These are phyloP conservation scores for Xylariaceae sp. DNA, from an alignment of 2,329 filamentous ascomycete genomes.

Conservation along the genomic window DNA sequence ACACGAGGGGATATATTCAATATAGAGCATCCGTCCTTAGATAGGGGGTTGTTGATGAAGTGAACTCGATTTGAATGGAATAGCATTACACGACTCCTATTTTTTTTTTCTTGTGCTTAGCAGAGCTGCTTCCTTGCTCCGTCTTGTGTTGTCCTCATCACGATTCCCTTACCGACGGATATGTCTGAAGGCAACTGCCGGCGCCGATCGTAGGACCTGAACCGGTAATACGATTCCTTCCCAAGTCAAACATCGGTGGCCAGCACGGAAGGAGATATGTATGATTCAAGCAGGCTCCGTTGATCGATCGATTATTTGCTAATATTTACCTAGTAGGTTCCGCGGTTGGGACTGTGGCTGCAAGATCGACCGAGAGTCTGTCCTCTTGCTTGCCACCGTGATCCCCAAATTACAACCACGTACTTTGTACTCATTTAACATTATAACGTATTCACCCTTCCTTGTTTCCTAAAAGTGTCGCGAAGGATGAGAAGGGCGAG, in stretches of 20 bases:
- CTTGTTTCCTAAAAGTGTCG: background rate
- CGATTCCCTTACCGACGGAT: background rate
- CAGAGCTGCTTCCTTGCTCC: constrained; percentile 5
- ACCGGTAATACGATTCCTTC: background rate
- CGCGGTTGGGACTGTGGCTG: background rate
- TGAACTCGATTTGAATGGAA: background rate
- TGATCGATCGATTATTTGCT: background rate
- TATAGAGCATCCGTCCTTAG: background rate
- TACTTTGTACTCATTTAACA: constrained; percentile 7
- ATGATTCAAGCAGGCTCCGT: background rate
- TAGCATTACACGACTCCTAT: background rate
- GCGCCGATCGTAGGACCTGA: background rate
- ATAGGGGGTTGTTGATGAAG: background rate
- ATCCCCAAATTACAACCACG: constrained; percentile 10
- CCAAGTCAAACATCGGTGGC: background rate
- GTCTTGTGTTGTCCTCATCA: background rate
- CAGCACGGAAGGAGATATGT: background rate
- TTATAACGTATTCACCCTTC: constrained; percentile 13
- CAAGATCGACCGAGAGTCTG: background rate
- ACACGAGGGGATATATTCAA: background rate
- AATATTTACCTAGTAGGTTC: background rate
- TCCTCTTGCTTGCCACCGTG: background rate
- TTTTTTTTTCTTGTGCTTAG: background rate
- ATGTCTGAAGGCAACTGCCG: constrained; percentile 8
- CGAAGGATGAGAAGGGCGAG: background rate